Evolutionary conservation across 345 rosid species (phyloP).

Genomic region (Eucalyptus polybractea): DNA sequence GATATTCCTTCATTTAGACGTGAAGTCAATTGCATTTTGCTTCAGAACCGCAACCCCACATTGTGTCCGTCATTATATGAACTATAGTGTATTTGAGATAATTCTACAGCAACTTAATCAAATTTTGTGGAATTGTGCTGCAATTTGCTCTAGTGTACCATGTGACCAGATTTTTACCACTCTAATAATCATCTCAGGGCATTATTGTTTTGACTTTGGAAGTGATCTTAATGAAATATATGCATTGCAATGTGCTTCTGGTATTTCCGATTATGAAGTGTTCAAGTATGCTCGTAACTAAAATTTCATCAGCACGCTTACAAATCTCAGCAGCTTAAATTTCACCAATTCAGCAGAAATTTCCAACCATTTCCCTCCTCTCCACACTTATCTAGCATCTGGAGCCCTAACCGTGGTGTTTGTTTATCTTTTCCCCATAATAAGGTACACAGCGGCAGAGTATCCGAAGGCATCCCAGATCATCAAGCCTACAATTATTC

Average conservation of each 20-base stretch:
- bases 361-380: neutral
- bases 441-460: neutral
- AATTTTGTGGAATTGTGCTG: neutral
- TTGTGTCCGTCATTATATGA: neutral
- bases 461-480: slow-evolving; percentile 33
- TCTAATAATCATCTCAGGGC: neutral
- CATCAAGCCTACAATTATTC: slow-evolving; percentile 59
- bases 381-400: neutral
- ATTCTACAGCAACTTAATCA: neutral
- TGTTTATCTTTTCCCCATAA: neutral
- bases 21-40: neutral
- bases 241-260: neutral
- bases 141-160: neutral
- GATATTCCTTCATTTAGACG: neutral
- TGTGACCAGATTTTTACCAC: neutral
- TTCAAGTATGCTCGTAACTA: neutral
- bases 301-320: neutral
- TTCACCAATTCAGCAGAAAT: neutral
- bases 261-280: neutral
- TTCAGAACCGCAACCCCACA: neutral
- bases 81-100: neutral
- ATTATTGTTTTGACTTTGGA: neutral
- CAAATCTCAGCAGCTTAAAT: neutral
- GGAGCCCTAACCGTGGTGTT: neutral
- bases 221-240: neutral